Base-by-base conservation (phyloP, 1,284 basidiomycete species). In the Tausonia pullulans region DNA sequence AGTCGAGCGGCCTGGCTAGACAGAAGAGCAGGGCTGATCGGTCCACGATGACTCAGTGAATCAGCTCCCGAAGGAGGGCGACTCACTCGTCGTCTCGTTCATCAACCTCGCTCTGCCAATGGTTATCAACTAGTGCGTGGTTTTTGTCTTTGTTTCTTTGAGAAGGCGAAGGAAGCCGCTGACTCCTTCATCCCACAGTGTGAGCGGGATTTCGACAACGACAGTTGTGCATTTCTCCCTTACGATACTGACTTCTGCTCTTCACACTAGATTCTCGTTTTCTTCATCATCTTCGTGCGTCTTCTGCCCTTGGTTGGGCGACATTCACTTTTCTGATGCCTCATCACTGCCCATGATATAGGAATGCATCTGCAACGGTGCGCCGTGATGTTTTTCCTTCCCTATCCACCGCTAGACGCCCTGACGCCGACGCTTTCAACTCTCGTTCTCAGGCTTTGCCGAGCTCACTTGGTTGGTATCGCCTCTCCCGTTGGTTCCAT, bases 61-160 rank as follows among this genome's bases (percentile, higher is more conserved):
- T 0, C 82, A 85, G 63, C 85, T 85, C 41, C 87, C 86, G 3
- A 84, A 81, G 53, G 80, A 82, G 0, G 69, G 83, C 40, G 72
- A 90, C 71, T 87, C 87, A 5, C 85, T 94, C 73, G 77, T 86
- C 68, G 82, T 84, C 49, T 85, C 84, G 4, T 81, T 96, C 63
- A 78, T 97, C 59, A 90, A 97, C 73, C 81, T 98, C 13, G 86
- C 92, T 0, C 76, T 98, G 49, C 95, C 95, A 0, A 98, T 98
- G 80, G 93, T 97, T 87, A 71, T 80, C 68, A 79, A 81, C 70
- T 81, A 45, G 13, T 10, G 90, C 11, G 76, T 91, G 10, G 79
- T 91, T 27, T 90, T 91, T 78, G 90, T 86, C 72, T 85, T 90
- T 67, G 88, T 90, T 67, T 89, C 89, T 69, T 87, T 82, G 69